Base-by-base conservation (phyloP, 257 asterid genomes). In the Jaltomata sinuosa region DNA sequence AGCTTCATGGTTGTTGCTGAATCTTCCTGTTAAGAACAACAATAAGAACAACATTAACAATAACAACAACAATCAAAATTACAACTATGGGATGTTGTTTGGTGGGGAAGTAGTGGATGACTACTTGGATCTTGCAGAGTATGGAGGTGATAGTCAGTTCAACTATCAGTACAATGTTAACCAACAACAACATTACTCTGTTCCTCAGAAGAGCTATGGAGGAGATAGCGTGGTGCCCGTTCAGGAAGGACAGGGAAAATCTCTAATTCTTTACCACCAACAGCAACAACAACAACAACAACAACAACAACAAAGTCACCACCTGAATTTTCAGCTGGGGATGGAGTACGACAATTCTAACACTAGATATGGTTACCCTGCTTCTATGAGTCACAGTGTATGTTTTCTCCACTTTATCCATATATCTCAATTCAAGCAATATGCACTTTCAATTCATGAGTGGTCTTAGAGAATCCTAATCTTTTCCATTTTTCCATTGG, bases 1-100 rank as follows among this genome's bases (percentile, higher is more conserved):
- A 3, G 91, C 91, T 27, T 91, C 97, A 2, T 93, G 98, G 97
- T 87, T 93, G 68, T 47, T 94, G 78, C 68, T 88, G 53, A 90
- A 94, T 47, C 94, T 90, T 18, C 86, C 79, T 31, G 85, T 54
- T n/a, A 92, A 90, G 83, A 88, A 82, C 21, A 89, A 32, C 59
- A 53, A 80, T 27, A 80, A 80, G 27, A 80, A 81, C 84, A 71
- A 19, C 40, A 38, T 19, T 31, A 36, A 32, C n/a, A 74, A 72
- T 62, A 62, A 29, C 40, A 62, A 42, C 49, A 42, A 62, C 40
- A 29, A 64, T 64, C 85, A 54, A 38, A 83, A 53, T 29, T 84
- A 14, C 16, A 83, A 27, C 32, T 77, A 57, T 36, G 85, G 82
- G 47, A 84, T 86, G 84, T 21, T 85, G 47, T 88, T 87, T 40